These are phyloP conservation scores for Murraya paniculata DNA, from an alignment of 345 rosid genomes.

Conservation along the genomic window DNA sequence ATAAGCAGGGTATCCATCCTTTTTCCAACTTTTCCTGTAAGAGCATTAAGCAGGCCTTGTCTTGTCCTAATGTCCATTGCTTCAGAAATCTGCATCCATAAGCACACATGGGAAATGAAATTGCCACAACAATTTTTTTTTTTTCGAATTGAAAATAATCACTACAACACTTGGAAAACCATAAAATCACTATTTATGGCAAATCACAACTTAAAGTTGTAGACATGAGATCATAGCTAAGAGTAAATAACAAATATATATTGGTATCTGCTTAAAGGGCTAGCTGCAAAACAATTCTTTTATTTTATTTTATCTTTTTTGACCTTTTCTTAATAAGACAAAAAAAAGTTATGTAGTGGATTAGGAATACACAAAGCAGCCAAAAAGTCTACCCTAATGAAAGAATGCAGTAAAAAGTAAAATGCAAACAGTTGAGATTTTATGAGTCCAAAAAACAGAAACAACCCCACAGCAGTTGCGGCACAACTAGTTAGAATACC, in stretches of 20 bases:
- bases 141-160: not conserved
- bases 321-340: not conserved
- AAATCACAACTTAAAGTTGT: not conserved
- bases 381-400: not conserved
- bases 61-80: slow-evolving; percentile 95
- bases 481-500: slow-evolving; percentile 39
- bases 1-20: slow-evolving; percentile 86
- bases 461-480: not conserved
- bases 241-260: not conserved
- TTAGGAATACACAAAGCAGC: not conserved
- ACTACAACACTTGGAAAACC: slow-evolving; percentile 1
- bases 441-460: not conserved
- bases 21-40: slow-evolving; percentile 86
- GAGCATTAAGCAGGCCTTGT: slow-evolving; percentile 87
- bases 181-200: not conserved
- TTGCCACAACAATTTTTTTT: not conserved
- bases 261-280: not conserved
- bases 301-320: not conserved
- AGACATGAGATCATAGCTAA: slow-evolving; percentile 1
- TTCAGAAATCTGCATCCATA: slow-evolving; percentile 71
- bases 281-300: not conserved
- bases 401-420: not conserved
- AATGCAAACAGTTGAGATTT: not conserved
- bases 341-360: not conserved
- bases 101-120: slow-evolving; percentile 12